Base-by-base conservation (phyloP, 164 flowering plant species). In the Vitis labrusca region DNA sequence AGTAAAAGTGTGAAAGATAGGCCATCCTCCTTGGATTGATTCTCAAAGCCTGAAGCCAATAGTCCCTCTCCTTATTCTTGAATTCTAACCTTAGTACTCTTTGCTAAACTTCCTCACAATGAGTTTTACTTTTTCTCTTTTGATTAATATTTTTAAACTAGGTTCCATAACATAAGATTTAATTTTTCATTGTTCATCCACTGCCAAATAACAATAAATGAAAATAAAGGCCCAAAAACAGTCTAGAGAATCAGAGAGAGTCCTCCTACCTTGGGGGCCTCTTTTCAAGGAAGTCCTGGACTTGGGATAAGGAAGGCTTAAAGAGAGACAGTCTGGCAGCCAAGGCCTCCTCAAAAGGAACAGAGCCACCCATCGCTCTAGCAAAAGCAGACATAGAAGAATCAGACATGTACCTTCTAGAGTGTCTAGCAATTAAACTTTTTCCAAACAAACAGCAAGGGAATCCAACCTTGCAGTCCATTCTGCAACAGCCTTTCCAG, bases 351-450 rank as follows among this genome's bases (percentile, higher is more conserved):
- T 96, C 97, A 67, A 96, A 92, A 30, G 97, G 92, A 78, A 96
- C 94, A 71, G 99, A 88, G 59, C 99, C 98, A 76, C 85, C 76
- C 99, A 96, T 96, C 47, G 98, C 99, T 84, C 98, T 96, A 74
- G 27, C 51, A 78, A 68, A 64, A 65, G 32, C 58, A 57, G 67
- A 69, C 48, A 74, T 16, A 37, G 8, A 63, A 15, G 75, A 73
- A 63, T 50, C 61, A 76, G 52, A 32, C 19, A 48, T 3, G 51
- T 68, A 14, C 11, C 30, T 17, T 13, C 65, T 3, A 51, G 8
- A 29, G 14, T n/a, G 54, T 9, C 9, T 63, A 29, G 30, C 3
- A 30, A 66, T 27, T 27, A 5, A 10, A 75, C 70, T 4, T 14
- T 48, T n/a, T 61, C 17, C 13, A 13, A 71, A 27, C 9, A n/a